phyloP scores from a whole-genome alignment of 2,329 filamentous ascomycete genomes.

The Paramyrothecium sp. region DNA sequence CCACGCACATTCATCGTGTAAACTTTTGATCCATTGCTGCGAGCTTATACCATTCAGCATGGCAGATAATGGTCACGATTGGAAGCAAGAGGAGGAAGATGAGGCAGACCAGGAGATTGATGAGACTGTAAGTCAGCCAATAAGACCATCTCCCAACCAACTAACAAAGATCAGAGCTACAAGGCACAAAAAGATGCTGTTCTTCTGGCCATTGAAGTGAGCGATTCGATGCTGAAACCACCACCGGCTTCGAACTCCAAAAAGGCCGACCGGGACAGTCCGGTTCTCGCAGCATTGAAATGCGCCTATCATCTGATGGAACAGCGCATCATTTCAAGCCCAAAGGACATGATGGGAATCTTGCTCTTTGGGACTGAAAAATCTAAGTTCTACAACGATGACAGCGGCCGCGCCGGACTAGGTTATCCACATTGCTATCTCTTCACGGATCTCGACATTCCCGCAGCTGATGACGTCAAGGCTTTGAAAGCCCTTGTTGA shows the following conservation, averaged over 20 bases:
- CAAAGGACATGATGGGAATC: constrained; percentile 96
- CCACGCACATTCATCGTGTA: background rate
- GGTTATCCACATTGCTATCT: constrained; percentile 92
- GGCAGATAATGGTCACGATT: constrained; percentile 37
- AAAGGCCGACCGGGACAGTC: constrained; percentile 75
- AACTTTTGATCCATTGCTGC: background rate
- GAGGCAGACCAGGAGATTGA: constrained; percentile 61
- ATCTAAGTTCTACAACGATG: constrained; percentile 73
- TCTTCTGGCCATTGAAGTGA: constrained; percentile 93
- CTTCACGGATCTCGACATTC: constrained; percentile 82
- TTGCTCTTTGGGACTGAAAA: constrained; percentile 86
- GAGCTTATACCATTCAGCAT: constrained; percentile 17
- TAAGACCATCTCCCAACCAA: constrained; percentile 3
- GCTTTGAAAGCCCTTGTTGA: constrained; percentile 73
- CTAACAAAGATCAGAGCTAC: constrained; percentile 62
- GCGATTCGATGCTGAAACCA: constrained; percentile 75
- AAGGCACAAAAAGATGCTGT: constrained; percentile 95
- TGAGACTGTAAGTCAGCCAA: constrained; percentile 50
- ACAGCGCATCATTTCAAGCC: constrained; percentile 95
- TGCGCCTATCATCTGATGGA: constrained; percentile 96
- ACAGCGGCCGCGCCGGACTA: constrained; percentile 56
- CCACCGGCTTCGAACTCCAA: constrained; percentile 66
- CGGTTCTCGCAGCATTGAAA: constrained; percentile 82
- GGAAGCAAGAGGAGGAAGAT: constrained; percentile 58
- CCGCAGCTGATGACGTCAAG: constrained; percentile 84